Percentiles rank a stretch among this genome's conserved stretches.
Conservation (phyloP, 345 rosid species). For the Dipteronia sinensis region DNA sequence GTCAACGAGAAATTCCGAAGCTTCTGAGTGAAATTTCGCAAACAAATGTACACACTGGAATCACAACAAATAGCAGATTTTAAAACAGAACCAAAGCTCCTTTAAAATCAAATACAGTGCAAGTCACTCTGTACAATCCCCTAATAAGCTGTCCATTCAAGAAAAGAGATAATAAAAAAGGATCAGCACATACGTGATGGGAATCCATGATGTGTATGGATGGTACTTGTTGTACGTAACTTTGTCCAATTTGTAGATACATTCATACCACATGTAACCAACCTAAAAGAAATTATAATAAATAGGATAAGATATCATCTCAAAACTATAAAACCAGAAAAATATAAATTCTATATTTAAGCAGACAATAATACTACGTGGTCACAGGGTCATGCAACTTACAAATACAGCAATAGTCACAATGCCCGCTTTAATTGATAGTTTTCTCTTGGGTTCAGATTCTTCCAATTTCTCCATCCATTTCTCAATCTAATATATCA, state of each 20-base stretch:
- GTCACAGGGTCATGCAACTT: conserved; percentile 36
- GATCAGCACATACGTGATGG: conserved; percentile 74
- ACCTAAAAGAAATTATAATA: conserved; percentile 48
- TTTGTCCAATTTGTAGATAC: conserved; percentile 88
- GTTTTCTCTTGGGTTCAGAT: conserved; percentile 68
- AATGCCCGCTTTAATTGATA: conserved; percentile 62
- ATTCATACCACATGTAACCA: conserved; percentile 94
- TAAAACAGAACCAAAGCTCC: conserved; percentile 7
- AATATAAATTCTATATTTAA: conserved; percentile 12
- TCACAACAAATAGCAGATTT: conserved; percentile 26
- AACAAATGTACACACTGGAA: conserved; percentile 83
- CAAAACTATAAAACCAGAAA: background rate
- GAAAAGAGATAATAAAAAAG: background rate
- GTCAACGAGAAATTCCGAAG: conserved; percentile 72
- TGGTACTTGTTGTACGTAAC: conserved; percentile 90
- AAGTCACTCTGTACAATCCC: conserved; percentile 7
- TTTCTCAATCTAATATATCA: conserved; percentile 73
- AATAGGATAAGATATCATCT: conserved; percentile 12
- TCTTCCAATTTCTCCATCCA: conserved; percentile 99
- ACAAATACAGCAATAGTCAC: conserved; percentile 57
- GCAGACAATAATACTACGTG: conserved; percentile 4
- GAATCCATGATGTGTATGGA: conserved; percentile 99
- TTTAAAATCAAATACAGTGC: background rate
- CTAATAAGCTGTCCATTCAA: background rate
- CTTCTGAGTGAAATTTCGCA: conserved; percentile 87